These are phyloP conservation scores for Trametes gibbosa DNA, from an alignment of 768 basidiomycete genomes.

Conservation along the genomic window DNA sequence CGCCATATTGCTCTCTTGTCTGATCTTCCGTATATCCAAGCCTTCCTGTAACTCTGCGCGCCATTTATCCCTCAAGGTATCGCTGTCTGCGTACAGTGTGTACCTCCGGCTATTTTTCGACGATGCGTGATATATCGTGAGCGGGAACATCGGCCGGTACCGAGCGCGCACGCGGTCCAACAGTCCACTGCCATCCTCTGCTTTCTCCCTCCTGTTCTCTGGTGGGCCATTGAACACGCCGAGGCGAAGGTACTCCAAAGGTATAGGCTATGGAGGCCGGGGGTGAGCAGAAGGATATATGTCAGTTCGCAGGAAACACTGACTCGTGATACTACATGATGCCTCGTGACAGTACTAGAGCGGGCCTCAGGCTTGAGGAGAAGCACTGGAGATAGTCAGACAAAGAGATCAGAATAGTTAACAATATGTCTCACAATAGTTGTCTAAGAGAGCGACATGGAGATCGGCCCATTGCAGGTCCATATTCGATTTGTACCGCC, in stretches of 20 bases:
- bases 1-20: conserved; percentile 75
- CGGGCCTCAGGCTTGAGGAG: conserved; percentile 61
- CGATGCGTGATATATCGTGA: conserved; percentile 72
- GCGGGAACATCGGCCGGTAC: conserved; percentile 63
- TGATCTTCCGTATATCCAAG: conserved; percentile 57
- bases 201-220: conserved; percentile 62
- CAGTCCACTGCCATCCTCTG: conserved; percentile 51
- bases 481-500: conserved; percentile 61
- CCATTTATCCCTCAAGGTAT: conserved; percentile 63
- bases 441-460: conserved; percentile 67
- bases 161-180: conserved; percentile 54
- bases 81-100: conserved; percentile 65
- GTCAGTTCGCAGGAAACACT: conserved; percentile 23
- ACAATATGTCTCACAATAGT: conserved; percentile 55
- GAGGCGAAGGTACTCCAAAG: conserved; percentile 73
- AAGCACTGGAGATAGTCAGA: conserved; percentile 46
- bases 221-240: conserved; percentile 58
- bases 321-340: conserved; percentile 66
- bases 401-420: neutral
- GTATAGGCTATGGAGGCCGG: conserved; percentile 67
- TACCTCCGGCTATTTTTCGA: conserved; percentile 57
- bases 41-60: conserved; percentile 55
- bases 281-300: neutral
- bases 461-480: conserved; percentile 62
- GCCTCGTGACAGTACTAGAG: conserved; percentile 44